phyloP scores from a whole-genome alignment of 2,329 filamentous ascomycete genomes.

The Arachnomyces sp. region DNA sequence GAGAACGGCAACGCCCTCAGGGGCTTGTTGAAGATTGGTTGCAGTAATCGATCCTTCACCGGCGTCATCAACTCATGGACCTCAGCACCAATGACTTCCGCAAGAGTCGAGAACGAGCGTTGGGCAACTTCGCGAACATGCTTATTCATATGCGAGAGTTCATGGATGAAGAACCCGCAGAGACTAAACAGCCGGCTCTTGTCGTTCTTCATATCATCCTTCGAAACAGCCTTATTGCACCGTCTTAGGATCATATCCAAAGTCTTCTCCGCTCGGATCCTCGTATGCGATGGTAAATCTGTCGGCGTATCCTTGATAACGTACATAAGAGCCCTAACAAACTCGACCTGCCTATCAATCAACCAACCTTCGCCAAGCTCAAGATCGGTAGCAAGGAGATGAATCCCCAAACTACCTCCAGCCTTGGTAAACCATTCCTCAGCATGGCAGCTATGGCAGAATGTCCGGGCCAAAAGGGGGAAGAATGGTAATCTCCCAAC shows the following conservation, averaged over 20 bases:
- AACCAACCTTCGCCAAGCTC: conserved; percentile 81
- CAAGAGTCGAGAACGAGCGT: conserved; percentile 69
- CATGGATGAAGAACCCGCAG: conserved; percentile 75
- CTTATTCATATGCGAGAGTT: conserved; percentile 91
- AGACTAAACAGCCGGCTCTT: conserved; percentile 63
- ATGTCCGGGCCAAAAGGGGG: conserved; percentile 67
- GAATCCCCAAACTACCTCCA: conserved; percentile 83
- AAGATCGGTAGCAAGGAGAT: conserved; percentile 74
- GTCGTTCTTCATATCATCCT: conserved; percentile 64
- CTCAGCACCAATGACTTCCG: conserved; percentile 65
- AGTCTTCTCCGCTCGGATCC: conserved; percentile 72
- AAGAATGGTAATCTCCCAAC: conserved; percentile 78
- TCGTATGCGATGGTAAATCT: conserved; percentile 83
- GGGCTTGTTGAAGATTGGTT: conserved; percentile 91
- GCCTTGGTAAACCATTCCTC: conserved; percentile 99
- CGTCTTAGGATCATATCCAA: conserved; percentile 69
- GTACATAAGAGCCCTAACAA: conserved; percentile 85
- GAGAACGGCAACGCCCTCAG: conserved; percentile 85
- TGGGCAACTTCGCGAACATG: conserved; percentile 86
- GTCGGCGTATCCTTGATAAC: conserved; percentile 97
- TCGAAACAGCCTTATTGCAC: conserved; percentile 70
- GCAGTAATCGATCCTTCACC: conserved; percentile 80
- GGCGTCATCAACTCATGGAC: conserved; percentile 83
- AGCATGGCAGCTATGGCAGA: conserved; percentile 91
- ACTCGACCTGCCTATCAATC: conserved; percentile 71